Conservation (phyloP, 2,329 filamentous ascomycete species). For the Metarhizium sp. region DNA sequence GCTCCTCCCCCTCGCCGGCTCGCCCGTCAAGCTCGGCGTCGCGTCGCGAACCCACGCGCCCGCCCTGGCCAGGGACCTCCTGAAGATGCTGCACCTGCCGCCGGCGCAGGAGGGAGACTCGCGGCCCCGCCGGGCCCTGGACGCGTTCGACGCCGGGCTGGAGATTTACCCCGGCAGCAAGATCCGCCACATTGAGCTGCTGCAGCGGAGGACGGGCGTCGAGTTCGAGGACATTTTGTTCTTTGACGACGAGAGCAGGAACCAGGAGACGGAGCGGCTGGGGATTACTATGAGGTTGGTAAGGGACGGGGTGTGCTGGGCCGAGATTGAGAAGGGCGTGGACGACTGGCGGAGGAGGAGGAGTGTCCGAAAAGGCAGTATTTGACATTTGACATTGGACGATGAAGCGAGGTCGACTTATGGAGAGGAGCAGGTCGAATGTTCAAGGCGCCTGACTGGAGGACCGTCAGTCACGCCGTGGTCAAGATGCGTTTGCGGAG, state of each 20-base stretch:
- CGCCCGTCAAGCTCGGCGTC: slow-evolving; percentile 48
- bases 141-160: slow-evolving; percentile 49
- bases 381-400: neutral
- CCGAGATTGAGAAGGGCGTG: slow-evolving; percentile 72
- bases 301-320: slow-evolving; percentile 64
- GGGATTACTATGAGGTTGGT: slow-evolving; percentile 83
- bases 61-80: slow-evolving; percentile 69
- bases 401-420: neutral
- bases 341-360: slow-evolving; percentile 70
- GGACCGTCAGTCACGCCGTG: neutral
- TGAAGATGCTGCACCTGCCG: slow-evolving; percentile 60
- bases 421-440: too few species aligned
- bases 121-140: slow-evolving; percentile 38
- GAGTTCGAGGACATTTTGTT: slow-evolving; percentile 82
- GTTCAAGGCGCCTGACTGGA: neutral
- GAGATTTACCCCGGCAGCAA: slow-evolving; percentile 73
- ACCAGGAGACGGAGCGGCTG: slow-evolving; percentile 68
- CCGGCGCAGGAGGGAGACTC: slow-evolving; percentile 14
- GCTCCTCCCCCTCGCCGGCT: slow-evolving; percentile 31
- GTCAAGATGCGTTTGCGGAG: too few species aligned
- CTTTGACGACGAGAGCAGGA: slow-evolving; percentile 86
- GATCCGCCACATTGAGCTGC: slow-evolving; percentile 69
- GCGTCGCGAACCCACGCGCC: slow-evolving; percentile 77
- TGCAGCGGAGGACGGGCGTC: slow-evolving; percentile 63
- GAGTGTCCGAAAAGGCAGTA: slow-evolving; percentile 25